phyloP scores from a whole-genome alignment of 176 grass and related monocot genomes.

The Bromus sterilis region DNA sequence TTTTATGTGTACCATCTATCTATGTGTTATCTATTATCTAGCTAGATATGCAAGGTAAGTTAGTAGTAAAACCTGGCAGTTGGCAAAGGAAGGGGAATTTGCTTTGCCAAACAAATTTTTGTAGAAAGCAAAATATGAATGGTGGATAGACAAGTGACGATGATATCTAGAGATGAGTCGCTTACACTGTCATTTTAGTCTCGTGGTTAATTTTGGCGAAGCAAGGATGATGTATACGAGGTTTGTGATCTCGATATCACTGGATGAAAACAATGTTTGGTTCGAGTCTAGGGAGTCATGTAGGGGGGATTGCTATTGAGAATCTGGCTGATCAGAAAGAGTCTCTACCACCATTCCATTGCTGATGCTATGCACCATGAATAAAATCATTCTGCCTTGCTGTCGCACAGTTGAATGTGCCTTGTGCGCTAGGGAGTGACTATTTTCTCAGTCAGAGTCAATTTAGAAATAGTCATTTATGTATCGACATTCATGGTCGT shows the following conservation, averaged over 20 bases:
- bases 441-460: too few species aligned
- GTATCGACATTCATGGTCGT: too few species aligned
- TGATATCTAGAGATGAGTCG: background rate
- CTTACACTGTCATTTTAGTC: background rate
- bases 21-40: background rate
- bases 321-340: too few species aligned
- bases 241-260: background rate
- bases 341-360: too few species aligned
- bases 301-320: too few species aligned
- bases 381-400: too few species aligned
- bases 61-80: background rate
- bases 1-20: background rate
- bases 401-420: too few species aligned
- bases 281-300: too few species aligned
- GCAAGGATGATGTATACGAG: background rate
- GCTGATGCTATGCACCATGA: too few species aligned
- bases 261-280: background rate
- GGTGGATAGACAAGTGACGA: background rate
- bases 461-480: too few species aligned
- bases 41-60: background rate
- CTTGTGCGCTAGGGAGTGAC: too few species aligned
- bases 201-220: background rate
- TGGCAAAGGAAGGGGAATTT: background rate
- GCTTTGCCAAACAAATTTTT: background rate
- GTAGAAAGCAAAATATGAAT: background rate